Evolutionary conservation across 257 asterid genomes (phyloP).

Genomic region (Marsdenia floribunda): DNA sequence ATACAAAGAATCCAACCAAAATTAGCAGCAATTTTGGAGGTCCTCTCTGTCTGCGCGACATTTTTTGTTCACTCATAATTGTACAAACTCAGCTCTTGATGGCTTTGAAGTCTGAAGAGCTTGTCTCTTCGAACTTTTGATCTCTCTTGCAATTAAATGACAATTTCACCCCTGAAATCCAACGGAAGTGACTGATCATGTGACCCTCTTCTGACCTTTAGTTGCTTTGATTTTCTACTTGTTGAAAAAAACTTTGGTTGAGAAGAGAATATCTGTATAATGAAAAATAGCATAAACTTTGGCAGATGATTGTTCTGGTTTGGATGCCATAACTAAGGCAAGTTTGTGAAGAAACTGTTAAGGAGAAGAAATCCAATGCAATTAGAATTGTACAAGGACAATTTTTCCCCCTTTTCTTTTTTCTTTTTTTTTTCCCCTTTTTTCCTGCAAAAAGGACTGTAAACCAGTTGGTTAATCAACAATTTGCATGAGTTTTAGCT

Average conservation of each 20-base stretch:
- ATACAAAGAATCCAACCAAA: neutral
- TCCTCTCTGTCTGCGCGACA: neutral
- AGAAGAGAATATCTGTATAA: neutral
- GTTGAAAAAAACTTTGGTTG: neutral
- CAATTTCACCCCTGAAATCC: neutral
- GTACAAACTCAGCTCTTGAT: neutral
- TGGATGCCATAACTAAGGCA: neutral
- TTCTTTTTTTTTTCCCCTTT: too few relatives aligned
- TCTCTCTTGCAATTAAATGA: neutral
- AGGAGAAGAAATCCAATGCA: neutral
- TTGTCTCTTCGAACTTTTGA: neutral
- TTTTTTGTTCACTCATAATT: neutral
- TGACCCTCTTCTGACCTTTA: neutral
- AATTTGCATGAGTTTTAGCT: neutral
- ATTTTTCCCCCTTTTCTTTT: too few relatives aligned
- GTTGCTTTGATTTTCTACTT: neutral
- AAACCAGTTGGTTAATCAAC: neutral
- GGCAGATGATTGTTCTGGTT: neutral
- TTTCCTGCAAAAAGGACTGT: neutral
- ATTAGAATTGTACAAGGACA: neutral
- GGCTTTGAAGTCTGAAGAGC: neutral
- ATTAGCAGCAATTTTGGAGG: neutral
- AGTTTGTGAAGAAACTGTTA: neutral
- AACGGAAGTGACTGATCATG: neutral
- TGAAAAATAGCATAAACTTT: neutral